Evolutionary conservation across 2,329 filamentous ascomycete species (phyloP), one percentile per base, ranked within the genome.

Genomic region (Fusarium albidum): DNA sequence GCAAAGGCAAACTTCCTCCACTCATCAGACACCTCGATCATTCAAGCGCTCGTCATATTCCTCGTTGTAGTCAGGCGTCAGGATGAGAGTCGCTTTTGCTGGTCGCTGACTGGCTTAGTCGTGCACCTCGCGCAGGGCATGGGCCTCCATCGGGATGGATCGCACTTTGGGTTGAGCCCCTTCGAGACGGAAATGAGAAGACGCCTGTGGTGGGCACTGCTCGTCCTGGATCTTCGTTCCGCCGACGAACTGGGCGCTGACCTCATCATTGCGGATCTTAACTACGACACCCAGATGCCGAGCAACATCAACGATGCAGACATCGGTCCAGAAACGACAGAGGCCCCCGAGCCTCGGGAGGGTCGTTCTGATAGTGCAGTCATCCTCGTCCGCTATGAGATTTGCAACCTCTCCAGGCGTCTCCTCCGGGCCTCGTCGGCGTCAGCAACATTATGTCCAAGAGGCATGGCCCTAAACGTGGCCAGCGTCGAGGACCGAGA

Each of bases 131-230:
- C 79, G 4, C 83, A 85, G 60, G 79, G 82, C 3, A 78, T 87
- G 60, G 85, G 85, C 2, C 73, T 88, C 3, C 85, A 88, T 61
- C 78, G 82, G 6, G 84, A 87, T 45, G 77, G 78, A 10, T 71
- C 73, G 5, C 69, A 76, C 38, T 76, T 86, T 31, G 77, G 76
- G 1, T 71, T 88, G 5, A 75, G 78, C 0, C 80, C 82, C 0
- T 86, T 83, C 51, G 84, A 88, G 49, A 78, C 79, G 1, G 84
- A 88, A 65, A 80, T 87, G 69, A 76, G 85, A 31, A 76, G 85
- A 17, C 76, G 86, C 3, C 67, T 87, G 0, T 88, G 85, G 82
- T 87, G 82, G 78, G 75, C 80, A n/a, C 76, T 88, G 9, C 72
- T 84, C 33, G 73, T 80, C 4, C 72, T 87, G 1, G 86, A 89